phyloP scores from a whole-genome alignment of 805 yeast genomes.

The Candida takata region DNA sequence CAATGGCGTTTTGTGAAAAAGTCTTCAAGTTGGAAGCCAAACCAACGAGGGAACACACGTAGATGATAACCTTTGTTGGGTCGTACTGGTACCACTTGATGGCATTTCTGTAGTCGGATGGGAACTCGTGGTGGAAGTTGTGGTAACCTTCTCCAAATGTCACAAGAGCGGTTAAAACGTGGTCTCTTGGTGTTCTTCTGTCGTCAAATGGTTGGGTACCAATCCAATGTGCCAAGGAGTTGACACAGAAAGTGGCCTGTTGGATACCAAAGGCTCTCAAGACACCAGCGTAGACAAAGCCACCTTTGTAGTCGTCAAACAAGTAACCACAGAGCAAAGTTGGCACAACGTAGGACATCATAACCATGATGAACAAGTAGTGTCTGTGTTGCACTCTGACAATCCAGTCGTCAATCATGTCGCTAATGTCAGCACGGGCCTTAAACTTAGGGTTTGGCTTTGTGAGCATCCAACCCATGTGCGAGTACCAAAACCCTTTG shows the following conservation, averaged over 20 bases:
- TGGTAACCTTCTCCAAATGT: slow-evolving; percentile 90
- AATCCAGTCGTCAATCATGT: slow-evolving; percentile 70
- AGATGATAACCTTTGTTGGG: slow-evolving; percentile 68
- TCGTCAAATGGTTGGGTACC: slow-evolving; percentile 85
- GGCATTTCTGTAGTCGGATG: slow-evolving; percentile 83
- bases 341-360: slow-evolving; percentile 58
- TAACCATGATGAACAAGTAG: slow-evolving; percentile 53
- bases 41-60: slow-evolving; percentile 53
- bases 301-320: slow-evolving; percentile 62
- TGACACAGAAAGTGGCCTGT: slow-evolving; percentile 83
- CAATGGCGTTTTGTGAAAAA: slow-evolving; percentile 73
- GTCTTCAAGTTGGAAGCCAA: slow-evolving; percentile 63
- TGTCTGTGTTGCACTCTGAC: slow-evolving; percentile 80
- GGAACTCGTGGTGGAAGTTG: slow-evolving; percentile 88
- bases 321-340: slow-evolving; percentile 45
- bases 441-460: slow-evolving; percentile 77
- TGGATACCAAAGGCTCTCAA: slow-evolving; percentile 64
- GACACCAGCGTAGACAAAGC: slow-evolving; percentile 71
- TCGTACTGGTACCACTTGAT: slow-evolving; percentile 84
- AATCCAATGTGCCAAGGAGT: slow-evolving; percentile 81
- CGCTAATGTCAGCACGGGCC: slow-evolving; percentile 55
- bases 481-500: slow-evolving; percentile 77
- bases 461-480: slow-evolving; percentile 79
- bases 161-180: slow-evolving; percentile 69
- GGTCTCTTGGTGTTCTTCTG: slow-evolving; percentile 82